Evolutionary conservation across 352 stramenopile genomes (phyloP), one percentile per base, ranked within the genome.

Genomic region (Pythium aquatile): DNA sequence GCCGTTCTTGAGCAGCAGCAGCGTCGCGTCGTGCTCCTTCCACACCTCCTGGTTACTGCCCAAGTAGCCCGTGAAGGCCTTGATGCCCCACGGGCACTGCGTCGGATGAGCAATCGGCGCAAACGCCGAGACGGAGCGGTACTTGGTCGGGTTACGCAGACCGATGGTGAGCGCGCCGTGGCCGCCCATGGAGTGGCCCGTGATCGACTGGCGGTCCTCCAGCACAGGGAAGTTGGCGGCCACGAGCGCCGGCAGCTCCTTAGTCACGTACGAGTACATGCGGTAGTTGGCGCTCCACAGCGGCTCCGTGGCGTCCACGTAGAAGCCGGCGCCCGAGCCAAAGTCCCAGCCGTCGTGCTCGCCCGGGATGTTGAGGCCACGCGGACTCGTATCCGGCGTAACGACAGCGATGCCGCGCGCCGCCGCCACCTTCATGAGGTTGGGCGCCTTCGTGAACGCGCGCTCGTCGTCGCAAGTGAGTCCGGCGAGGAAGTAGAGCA

Each of bases 251-350:
- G 95, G 96, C 32, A 99, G 76, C 70, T 99, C 97, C 67, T 98
- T 83, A 30, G 88, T 97, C 35, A 99, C 84, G 81, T 99, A 99
- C 30, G 86, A 85, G 74, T 99, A 98, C 97, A 99, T 99, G 60
- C 95, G 85, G 85, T 98, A 99, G 77, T 99, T 81, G 29, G 80
- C 71, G 47, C 81, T 68, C 83, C 94, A 99, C 35, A 95, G 93
- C 39, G 88, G 79, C 69, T 97, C 77, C 16, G 96, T 99, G 7
- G 97, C 97, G 82, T 99, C 87, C 7, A 99, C 73, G 81, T 99
- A 99, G 70, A 99, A 99, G 52, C 97, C 97, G 26, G 97, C 97
- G 37, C 89, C 96, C 16, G 91, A 94, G 37, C 97, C 97, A 68
- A 99, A 98, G 77, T 99, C 97, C 77, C 94, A 99, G 47, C 65